Evolutionary conservation across 805 yeast species (phyloP), one percentile per base, ranked within the genome.

Genomic region (Ogataea chonburiensis): DNA sequence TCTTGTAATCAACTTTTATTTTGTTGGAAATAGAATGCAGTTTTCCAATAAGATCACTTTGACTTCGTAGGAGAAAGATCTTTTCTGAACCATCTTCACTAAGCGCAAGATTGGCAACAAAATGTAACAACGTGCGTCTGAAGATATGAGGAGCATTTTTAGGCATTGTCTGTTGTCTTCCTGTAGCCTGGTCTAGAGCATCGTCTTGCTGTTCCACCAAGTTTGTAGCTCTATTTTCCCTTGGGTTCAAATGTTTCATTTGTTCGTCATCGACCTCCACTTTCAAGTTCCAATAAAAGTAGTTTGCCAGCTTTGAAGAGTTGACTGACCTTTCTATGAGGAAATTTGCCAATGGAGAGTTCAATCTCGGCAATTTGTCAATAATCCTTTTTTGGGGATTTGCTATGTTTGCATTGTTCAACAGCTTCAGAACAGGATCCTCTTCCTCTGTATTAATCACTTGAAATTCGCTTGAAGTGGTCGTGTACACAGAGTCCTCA

Each of bases 271-370:
- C 86, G 19, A 82, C 75, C 53, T 91, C 97, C 2, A 94, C 95
- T 46, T 80, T 81, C 33, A 93, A 73, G 55, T 82, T 86, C 98
- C 98, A 93, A 58, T 86, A 89, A 43, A 94, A 77, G 53, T 75
- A 86, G 53, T 81, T 88, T 0, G 95, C 93, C 25, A 94, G 65
- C 13, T 73, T 66, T 14, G 74, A 72, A 53, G 82, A 84, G 13
- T 72, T 64, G 1, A 80, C 66, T 0, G 95, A 79, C 29, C 91
- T 69, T 17, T 78, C 78, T 26, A 89, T 80, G 25, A 93, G 64
- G 53, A 91, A 88, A 34, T 77, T 75, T 1, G 86, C 85, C 34
- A 84, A 61, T 0, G 89, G 87, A 0, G 91, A 79, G 11, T 42
- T 40, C 25, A 62, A 34, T 17, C 41, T 45, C 0, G 64, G 56